Conservation (phyloP, 768 basidiomycete species). For the Asterophora lycoperdoides region DNA sequence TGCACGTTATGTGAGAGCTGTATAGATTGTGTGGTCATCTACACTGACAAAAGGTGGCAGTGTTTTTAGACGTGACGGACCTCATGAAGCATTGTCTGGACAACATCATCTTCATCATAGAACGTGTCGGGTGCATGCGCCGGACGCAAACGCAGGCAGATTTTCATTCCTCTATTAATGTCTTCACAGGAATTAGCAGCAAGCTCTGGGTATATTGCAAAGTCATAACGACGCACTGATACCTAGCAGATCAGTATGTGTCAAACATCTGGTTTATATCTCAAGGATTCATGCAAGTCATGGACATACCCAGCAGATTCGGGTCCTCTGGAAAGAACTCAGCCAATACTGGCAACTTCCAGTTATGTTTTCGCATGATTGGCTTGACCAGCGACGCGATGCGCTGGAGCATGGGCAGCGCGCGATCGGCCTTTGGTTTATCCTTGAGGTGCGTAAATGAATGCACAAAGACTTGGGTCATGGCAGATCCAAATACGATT, state of each 20-base stretch:
- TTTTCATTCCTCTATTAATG: conserved; percentile 76
- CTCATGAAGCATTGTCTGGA: conserved; percentile 90
- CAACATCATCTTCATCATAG: conserved; percentile 67
- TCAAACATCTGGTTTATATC: conserved; percentile 4
- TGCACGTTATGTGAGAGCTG: conserved; percentile 88
- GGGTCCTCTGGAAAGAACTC: conserved; percentile 83
- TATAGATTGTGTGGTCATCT: conserved; percentile 3
- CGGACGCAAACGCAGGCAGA: conserved; percentile 78
- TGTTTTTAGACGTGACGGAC: conserved; percentile 30
- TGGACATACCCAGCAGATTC: conserved; percentile 65
- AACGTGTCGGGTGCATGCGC: conserved; percentile 65
- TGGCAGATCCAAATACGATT: conserved; percentile 18
- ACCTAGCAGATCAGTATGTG: conserved; percentile 19
- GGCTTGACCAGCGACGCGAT: conserved; percentile 84
- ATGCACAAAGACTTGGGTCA: conserved; percentile 57
- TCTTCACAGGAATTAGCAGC: conserved; percentile 37
- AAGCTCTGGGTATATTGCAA: not conserved
- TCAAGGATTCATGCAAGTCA: conserved; percentile 1
- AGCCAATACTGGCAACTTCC: conserved; percentile 75
- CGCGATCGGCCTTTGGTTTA: conserved; percentile 61
- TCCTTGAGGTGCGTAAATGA: conserved; percentile 71
- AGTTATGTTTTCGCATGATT: conserved; percentile 83
- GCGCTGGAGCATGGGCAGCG: conserved; percentile 62
- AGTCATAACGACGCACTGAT: conserved; percentile 27
- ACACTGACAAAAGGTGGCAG: not conserved